Base-by-base conservation (phyloP, 2,329 filamentous ascomycete genomes). In the Davidsoniella virescens region DNA sequence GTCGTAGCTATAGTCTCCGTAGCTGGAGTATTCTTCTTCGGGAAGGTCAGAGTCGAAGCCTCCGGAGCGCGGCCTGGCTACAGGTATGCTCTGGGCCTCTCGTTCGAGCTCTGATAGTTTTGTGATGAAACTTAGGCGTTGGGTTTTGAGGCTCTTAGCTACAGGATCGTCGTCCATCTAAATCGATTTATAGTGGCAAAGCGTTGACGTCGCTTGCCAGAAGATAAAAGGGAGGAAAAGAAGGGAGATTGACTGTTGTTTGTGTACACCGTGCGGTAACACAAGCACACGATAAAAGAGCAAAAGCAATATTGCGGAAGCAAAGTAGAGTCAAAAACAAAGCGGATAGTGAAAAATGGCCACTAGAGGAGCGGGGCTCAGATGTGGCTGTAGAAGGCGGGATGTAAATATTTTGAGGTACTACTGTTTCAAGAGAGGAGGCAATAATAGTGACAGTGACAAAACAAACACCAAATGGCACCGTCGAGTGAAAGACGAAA, bases 131-230 rank as follows among this genome's bases (percentile, higher is more conserved):
- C 51, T 53, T 25, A 53, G 51, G 23, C 51, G 51, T 47, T 53
- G 51, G 37, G 51, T 53, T 43, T 53, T 53, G 43, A 53, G 44
- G 29, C 48, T 53, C 48, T 53, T 53, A 39, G 51, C 44, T 29
- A 53, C 33, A 40, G 51, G 51, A 45, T 53, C 51, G 51, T 53
- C 51, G 51, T 53, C 51, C 51, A 53, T 53, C 47, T 50, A 53
- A 42, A 37, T 39, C 38, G 36, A 38, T 43, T 46, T 40, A 23
- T 10, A 23, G 25, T 10, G 33, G 18, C 40, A 43, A 43, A 25
- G 40, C 26, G 26, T 29, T 29, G 26, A 29, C 10, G 26, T 10
- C 26, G 26, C 26, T 29, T 29, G 26, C 43, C 26, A 18, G 9
- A 45, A 33, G 29, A 20, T 16, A 43, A 43, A 8, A 44, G 26